A percentile compares a stretch with the other conserved stretches of the same genome.
phyloP scores from a whole-genome alignment of 305 asterid species.

The Solanum hybrid region DNA sequence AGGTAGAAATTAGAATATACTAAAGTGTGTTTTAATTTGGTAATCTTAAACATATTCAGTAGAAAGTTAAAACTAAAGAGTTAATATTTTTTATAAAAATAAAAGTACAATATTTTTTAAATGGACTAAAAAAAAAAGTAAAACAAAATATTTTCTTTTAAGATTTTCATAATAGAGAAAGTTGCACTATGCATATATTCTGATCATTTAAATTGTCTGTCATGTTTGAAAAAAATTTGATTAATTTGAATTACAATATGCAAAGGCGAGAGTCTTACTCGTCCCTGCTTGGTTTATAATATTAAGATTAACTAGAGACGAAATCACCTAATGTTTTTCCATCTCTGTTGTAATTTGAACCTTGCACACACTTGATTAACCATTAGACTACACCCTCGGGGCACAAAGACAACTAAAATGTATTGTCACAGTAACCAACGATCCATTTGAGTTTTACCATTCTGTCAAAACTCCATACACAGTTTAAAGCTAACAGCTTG shows the following conservation, averaged over 20 bases:
- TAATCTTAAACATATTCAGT: neutral
- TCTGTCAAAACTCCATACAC: neutral
- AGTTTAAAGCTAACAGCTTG: neutral
- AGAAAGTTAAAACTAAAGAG: neutral
- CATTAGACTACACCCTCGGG: neutral
- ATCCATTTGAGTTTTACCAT: neutral
- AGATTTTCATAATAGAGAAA: neutral
- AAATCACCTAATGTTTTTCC: neutral
- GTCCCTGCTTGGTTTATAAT: neutral
- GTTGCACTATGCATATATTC: neutral
- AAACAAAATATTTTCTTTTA: neutral
- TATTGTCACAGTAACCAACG: neutral
- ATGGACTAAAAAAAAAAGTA: neutral
- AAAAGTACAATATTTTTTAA: neutral
- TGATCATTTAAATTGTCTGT: neutral
- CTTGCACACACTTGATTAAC: neutral
- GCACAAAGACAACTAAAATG: neutral
- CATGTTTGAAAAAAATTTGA: neutral
- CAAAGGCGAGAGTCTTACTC: neutral
- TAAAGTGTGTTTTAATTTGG: neutral
- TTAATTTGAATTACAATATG: neutral
- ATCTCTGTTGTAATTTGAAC: neutral
- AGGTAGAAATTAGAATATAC: neutral
- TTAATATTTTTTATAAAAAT: too few species aligned
- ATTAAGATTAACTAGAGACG: neutral